phyloP scores from a whole-genome alignment of 345 rosid species.

The Eucalyptus regnans region DNA sequence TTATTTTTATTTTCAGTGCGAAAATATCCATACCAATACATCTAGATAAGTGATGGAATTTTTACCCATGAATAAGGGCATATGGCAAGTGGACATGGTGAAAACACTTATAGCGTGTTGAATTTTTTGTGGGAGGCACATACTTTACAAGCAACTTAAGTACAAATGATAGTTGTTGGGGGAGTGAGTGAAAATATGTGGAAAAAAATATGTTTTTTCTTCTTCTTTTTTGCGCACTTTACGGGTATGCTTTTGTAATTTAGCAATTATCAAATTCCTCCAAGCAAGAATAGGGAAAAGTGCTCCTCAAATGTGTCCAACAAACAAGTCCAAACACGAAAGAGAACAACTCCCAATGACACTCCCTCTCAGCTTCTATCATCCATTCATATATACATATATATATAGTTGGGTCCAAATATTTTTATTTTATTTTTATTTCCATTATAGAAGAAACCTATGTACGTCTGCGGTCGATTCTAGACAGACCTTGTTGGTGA shows the following conservation, averaged over 20 bases:
- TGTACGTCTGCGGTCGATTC: neutral
- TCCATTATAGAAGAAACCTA: neutral
- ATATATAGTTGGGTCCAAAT: neutral
- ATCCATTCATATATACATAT: neutral
- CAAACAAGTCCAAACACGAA: neutral
- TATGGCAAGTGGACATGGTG: neutral
- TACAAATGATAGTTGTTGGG: neutral
- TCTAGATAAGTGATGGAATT: neutral
- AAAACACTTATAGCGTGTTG: neutral
- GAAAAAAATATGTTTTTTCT: neutral
- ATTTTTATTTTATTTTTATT: neutral
- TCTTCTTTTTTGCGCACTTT: neutral
- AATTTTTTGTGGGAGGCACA: neutral
- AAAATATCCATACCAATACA: neutral
- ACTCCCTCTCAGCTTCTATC: neutral
- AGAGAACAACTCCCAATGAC: neutral
- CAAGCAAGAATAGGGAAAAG: neutral
- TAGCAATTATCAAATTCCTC: slow-evolving; percentile 3
- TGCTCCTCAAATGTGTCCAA: neutral
- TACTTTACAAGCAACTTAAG: neutral
- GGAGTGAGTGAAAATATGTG: neutral
- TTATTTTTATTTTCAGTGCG: neutral
- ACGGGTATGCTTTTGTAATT: neutral
- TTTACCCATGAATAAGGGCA: neutral
- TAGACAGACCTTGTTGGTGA: neutral